Percentiles rank a stretch among this genome's conserved stretches.
phyloP scores from a whole-genome alignment of 108 stramenopile genomes.

The Nannochloropsis gaditana region DNA sequence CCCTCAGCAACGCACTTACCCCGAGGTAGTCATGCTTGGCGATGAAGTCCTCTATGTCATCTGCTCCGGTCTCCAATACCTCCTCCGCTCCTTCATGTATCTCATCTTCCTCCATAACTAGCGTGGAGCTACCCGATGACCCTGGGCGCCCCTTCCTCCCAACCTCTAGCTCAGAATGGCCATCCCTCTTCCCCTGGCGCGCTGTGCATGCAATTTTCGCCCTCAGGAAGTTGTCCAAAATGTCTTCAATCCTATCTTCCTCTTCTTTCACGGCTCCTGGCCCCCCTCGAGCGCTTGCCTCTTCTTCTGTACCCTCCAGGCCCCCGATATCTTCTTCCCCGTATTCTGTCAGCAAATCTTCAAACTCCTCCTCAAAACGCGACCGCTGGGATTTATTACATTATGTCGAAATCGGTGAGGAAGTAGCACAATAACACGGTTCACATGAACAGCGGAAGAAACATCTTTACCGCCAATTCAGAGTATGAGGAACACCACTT shows the following conservation, averaged over 20 bases:
- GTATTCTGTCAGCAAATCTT: constrained; percentile 47
- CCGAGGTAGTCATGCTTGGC: constrained; percentile 5
- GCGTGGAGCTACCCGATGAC: not conserved
- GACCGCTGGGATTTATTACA: too few species aligned
- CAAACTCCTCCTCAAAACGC: constrained; percentile 25
- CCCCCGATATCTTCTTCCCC: not conserved
- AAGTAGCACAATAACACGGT: too few species aligned
- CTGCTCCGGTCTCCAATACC: constrained; percentile 8
- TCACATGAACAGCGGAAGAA: too few species aligned
- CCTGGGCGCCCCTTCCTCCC: not conserved
- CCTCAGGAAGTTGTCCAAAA: constrained; percentile 20
- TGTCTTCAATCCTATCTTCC: constrained; percentile 4
- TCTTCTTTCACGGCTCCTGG: not conserved
- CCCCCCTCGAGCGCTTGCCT: not conserved
- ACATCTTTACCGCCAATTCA: too few species aligned
- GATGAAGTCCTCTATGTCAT: constrained; percentile 29
- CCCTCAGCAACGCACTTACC: constrained; percentile 26
- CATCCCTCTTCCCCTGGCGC: not conserved
- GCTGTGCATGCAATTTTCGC: not conserved
- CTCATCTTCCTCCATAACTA: not conserved
- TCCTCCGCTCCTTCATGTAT: constrained; percentile 35
- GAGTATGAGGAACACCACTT: too few species aligned
- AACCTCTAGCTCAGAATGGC: not conserved
- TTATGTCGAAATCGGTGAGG: too few species aligned
- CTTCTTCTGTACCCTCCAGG: not conserved